Conservation (phyloP, 2,329 filamentous ascomycete species). For the Pyrenophora seminiperda region DNA sequence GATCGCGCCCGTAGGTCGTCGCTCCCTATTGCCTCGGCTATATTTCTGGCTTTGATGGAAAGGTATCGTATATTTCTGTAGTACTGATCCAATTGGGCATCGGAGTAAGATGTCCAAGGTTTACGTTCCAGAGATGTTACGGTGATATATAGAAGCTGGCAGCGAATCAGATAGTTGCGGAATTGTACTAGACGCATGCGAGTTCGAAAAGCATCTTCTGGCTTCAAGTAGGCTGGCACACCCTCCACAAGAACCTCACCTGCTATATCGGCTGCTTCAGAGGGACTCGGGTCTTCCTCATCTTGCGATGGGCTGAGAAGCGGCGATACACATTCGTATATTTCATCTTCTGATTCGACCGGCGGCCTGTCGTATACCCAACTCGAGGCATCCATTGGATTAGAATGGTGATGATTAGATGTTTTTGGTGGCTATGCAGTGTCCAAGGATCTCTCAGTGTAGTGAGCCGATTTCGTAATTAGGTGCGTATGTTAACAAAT, state of each 20-base stretch:
- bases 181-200: slow-evolving; percentile 12
- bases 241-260: background rate
- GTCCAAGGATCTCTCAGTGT: too few relatives aligned
- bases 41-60: slow-evolving; percentile 11
- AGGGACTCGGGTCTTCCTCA: background rate
- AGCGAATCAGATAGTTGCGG: slow-evolving; percentile 19
- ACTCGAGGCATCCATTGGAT: background rate
- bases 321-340: background rate
- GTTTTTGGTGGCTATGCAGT: background rate
- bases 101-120: background rate
- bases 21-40: slow-evolving; percentile 16
- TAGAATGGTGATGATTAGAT: background rate
- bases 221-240: background rate
- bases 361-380: background rate
- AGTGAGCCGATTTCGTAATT: too few relatives aligned
- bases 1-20: slow-evolving; percentile 19
- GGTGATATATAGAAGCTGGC: slow-evolving; percentile 15
- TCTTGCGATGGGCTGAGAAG: background rate
- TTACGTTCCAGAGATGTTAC: slow-evolving; percentile 4
- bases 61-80: slow-evolving; percentile 6
- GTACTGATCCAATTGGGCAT: background rate
- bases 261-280: background rate
- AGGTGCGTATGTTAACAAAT: too few relatives aligned
- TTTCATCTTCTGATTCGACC: background rate
- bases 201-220: background rate